These are phyloP conservation scores for Pelargonium cotyledonis DNA, from an alignment of 441 rosid species.

Conservation along the genomic window DNA sequence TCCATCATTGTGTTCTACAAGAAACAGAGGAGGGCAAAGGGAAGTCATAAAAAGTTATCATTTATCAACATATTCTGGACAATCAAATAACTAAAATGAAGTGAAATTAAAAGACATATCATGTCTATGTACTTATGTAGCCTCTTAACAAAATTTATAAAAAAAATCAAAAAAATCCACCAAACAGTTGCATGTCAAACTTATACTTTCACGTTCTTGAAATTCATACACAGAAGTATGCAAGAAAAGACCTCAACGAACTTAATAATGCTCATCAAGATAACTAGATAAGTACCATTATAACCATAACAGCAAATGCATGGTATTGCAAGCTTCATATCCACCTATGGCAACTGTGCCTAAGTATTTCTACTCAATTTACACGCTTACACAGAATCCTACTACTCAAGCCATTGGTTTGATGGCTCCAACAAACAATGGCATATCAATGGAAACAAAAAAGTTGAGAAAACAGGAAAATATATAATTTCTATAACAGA, in stretches of 20 bases:
- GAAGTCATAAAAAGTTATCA: neutral
- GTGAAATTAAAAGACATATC: neutral
- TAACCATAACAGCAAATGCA: neutral
- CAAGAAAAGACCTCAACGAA: neutral
- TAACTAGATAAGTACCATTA: neutral
- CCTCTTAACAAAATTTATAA: neutral
- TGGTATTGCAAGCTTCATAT: neutral
- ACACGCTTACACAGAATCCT: too few species aligned
- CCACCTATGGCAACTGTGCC: neutral
- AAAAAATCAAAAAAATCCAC: neutral
- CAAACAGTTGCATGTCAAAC: neutral
- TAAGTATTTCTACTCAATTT: neutral
- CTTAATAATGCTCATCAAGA: neutral
- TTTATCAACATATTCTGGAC: neutral
- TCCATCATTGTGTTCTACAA: slow-evolving; percentile 75
- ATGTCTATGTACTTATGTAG: neutral
- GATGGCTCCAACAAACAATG: too few species aligned
- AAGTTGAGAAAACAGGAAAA: too few species aligned
- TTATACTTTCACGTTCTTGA: neutral
- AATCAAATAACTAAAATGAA: slow-evolving; percentile 4
- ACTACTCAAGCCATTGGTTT: too few species aligned
- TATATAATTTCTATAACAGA: neutral
- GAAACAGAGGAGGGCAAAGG: slow-evolving; percentile 8
- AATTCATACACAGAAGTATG: neutral
- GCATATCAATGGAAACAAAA: too few species aligned